A percentile compares a stretch with the other conserved stretches of the same genome.
These are phyloP conservation scores for Eremothecium cymbalariae DNA, from an alignment of 1,139 yeast species.

Conservation along the genomic window DNA sequence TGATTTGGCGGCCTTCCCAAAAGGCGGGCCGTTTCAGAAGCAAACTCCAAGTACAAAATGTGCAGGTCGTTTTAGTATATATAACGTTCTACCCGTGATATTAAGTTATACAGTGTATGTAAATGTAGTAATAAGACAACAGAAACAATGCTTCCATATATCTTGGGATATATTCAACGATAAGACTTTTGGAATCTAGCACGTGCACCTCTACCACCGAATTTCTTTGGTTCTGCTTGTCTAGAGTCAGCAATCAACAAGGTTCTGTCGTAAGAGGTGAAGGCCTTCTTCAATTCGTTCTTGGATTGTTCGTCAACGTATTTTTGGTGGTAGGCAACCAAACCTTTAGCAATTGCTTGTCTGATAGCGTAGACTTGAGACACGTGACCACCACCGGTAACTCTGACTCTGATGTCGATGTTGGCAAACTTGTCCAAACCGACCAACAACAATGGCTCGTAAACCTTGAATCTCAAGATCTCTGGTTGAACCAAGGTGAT, in stretches of 20 bases:
- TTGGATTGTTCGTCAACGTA: slow-evolving; percentile 98
- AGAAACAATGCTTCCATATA: slow-evolving; percentile 13
- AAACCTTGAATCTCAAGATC: slow-evolving; percentile 97
- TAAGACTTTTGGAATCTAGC: slow-evolving; percentile 99
- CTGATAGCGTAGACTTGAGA: slow-evolving; percentile 99
- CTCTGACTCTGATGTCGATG: slow-evolving; percentile 98
- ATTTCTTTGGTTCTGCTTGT: slow-evolving; percentile 99
- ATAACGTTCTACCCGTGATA: slow-evolving; percentile 26
- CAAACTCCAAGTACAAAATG: neutral
- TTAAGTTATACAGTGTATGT: slow-evolving; percentile 29
- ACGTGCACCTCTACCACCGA: slow-evolving; percentile 99
- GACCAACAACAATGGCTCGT: slow-evolving; percentile 97
- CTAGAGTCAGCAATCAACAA: slow-evolving; percentile 98
- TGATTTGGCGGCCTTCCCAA: too few relatives aligned
- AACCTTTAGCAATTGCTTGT: slow-evolving; percentile 99
- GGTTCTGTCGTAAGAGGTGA: slow-evolving; percentile 98
- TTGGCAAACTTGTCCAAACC: slow-evolving; percentile 98
- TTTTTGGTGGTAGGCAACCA: slow-evolving; percentile 99
- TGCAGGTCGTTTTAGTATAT: slow-evolving; percentile 7
- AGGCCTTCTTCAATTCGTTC: slow-evolving; percentile 98
- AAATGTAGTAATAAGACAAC: slow-evolving; percentile 20
- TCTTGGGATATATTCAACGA: slow-evolving; percentile 57
- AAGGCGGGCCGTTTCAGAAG: neutral
- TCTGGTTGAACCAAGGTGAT: slow-evolving; percentile 98
- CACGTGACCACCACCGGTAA: slow-evolving; percentile 99